Evolutionary conservation across 768 basidiomycete genomes (phyloP).

Genomic region (Mycena maculata): DNA sequence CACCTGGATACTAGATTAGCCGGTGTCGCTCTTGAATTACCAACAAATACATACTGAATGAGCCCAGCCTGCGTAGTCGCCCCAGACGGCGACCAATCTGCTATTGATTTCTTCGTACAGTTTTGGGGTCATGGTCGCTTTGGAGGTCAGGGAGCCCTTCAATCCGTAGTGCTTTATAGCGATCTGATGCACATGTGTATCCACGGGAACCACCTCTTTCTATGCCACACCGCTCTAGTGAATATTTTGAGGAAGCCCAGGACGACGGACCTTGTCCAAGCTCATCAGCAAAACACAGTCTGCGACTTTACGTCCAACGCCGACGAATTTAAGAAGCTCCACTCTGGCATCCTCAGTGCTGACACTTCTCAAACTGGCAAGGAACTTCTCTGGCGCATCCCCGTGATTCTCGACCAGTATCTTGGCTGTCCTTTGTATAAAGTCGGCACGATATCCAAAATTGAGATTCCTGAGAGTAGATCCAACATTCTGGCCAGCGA

Average conservation of each 20-base stretch:
- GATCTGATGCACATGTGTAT: constrained; percentile 95
- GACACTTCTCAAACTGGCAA: constrained; percentile 61
- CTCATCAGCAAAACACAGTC: constrained; percentile 96
- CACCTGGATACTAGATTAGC: constrained; percentile 56
- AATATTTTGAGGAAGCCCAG: not conserved
- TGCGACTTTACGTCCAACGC: constrained; percentile 96
- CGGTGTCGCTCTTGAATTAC: not conserved
- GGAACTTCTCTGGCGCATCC: constrained; percentile 70
- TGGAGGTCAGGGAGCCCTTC: constrained; percentile 56
- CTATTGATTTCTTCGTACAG: constrained; percentile 79
- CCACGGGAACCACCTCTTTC: constrained; percentile 92
- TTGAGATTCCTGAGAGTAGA: constrained; percentile 81
- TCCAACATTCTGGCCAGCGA: constrained; percentile 70
- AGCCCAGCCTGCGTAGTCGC: constrained; percentile 90
- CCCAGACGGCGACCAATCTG: constrained; percentile 78
- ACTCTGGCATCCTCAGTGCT: constrained; percentile 72
- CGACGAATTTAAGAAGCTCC: constrained; percentile 83
- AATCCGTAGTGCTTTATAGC: constrained; percentile 83
- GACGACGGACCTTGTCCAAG: constrained; percentile 76
- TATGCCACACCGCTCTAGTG: constrained; percentile 43
- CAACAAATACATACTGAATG: constrained; percentile 69
- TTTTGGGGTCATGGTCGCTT: constrained; percentile 76
- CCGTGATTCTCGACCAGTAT: constrained; percentile 76
- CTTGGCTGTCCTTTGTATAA: constrained; percentile 84
- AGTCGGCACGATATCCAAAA: constrained; percentile 96